Evolutionary conservation across 2,329 filamentous ascomycete genomes (phyloP).

Genomic region (Colletotrichum theobromicola): DNA sequence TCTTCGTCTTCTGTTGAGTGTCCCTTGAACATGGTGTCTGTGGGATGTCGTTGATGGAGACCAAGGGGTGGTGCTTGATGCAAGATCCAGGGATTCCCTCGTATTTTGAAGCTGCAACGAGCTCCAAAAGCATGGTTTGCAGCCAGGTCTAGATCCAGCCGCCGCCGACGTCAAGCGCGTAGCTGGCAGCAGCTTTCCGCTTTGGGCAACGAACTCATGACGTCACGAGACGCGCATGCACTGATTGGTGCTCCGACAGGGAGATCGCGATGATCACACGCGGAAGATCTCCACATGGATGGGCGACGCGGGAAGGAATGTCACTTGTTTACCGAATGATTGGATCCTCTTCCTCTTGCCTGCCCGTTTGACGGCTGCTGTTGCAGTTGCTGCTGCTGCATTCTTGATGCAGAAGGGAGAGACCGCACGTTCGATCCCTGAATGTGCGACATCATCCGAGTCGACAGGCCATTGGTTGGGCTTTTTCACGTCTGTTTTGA

Average conservation of each 20-base stretch:
- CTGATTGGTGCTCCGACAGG: background rate
- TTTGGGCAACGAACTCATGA: conserved; percentile 1
- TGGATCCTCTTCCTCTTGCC: background rate
- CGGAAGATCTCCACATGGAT: conserved; percentile 14
- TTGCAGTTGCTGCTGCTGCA: background rate
- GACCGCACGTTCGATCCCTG: background rate
- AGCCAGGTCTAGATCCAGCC: background rate
- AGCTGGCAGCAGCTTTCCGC: background rate
- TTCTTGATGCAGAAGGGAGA: background rate
- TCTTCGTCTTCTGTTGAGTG: background rate
- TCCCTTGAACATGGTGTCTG: conserved; percentile 11
- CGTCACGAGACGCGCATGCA: conserved; percentile 1
- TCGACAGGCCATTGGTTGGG: background rate
- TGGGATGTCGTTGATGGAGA: background rate
- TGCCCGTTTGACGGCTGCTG: background rate
- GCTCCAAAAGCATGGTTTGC: background rate
- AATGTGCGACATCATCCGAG: background rate
- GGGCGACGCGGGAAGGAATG: background rate
- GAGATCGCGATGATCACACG: background rate
- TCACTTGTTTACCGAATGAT: background rate
- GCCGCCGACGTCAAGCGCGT: conserved; percentile 22
- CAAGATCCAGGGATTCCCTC: background rate
- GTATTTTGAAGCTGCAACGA: background rate
- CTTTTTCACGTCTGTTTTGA: background rate
- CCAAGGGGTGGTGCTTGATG: too few species aligned